Evolutionary conservation across 2,329 filamentous ascomycete species (phyloP), one percentile per base, ranked within the genome.

Genomic region (Calonectria crousiana): DNA sequence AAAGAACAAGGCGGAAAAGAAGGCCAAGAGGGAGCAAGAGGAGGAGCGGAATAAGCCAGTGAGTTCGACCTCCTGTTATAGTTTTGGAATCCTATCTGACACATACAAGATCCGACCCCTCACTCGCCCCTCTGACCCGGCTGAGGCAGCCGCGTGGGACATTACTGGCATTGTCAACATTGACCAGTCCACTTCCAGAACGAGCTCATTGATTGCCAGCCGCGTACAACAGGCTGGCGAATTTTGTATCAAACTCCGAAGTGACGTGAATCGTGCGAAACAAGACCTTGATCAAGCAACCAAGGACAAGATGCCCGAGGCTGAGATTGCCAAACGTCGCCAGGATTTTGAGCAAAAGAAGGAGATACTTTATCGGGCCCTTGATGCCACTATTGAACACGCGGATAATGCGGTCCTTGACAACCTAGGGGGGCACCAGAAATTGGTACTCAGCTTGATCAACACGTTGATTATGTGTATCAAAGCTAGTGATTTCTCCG

Each of bases 381-480:
- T 92, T 60, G 87, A 92, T 75, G 87, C 89, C 14, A 90, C 89
- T 1, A 86, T 90, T 67, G 85, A 87, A 30, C 88, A 88, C 82
- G 90, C 90, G 16, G 89, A 92, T 79, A 86, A 87, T 56, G 86
- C 87, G 28, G 89, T 92, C 18, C 82, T 92, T 49, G 88, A 90
- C 77, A 91, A 92, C 69, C 84, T 92, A 44, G 90, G 90, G 11
- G 87, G 87, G 18, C 89, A 92, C 78, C 86, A 88, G 64, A 92
- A 90, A 77, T 83, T 92, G 68, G 87, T 92, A 44, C 86, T 88
- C 60, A 89, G 87, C 60, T 83, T 93, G 62, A 88, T 89, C 65
- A 89, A 89, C 72, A 86, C 87, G 14, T 83, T 92, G 70, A 89
- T 90, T 60, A 86, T 89, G 69, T 91, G 88, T 74, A 89, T 89